A percentile compares a stretch with the other conserved stretches of the same genome.
These are phyloP conservation scores for Neohortaea acidophila DNA, from an alignment of 495 filamentous ascomycete genomes.

Conservation along the genomic window DNA sequence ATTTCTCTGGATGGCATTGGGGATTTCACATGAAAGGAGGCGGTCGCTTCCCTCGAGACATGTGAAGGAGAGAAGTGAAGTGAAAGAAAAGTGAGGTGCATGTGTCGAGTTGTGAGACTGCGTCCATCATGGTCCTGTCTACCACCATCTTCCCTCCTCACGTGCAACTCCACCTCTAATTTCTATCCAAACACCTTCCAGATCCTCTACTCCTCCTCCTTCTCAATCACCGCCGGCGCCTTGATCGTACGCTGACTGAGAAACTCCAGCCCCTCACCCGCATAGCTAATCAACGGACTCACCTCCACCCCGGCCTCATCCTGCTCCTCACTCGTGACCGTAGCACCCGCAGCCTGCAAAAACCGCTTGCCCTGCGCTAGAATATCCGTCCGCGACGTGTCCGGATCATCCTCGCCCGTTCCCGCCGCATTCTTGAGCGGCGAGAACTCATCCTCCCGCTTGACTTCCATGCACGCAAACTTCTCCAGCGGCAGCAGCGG, in stretches of 20 bases:
- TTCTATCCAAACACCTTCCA: too few species aligned
- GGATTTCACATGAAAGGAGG: too few species aligned
- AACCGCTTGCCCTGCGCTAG: constrained; percentile 76
- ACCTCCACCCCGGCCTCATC: constrained; percentile 67
- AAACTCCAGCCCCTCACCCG: constrained; percentile 76
- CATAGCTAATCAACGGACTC: constrained; percentile 87
- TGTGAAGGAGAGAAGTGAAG: too few species aligned
- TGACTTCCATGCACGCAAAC: constrained; percentile 92
- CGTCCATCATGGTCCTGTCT: too few species aligned
- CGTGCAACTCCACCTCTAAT: too few species aligned
- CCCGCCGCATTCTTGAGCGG: constrained; percentile 91
- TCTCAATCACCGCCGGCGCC: constrained; percentile 62
- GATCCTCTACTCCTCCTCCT: constrained; percentile 36
- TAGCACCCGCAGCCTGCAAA: constrained; percentile 62
- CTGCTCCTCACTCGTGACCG: constrained; percentile 53
- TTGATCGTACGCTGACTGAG: constrained; percentile 59
- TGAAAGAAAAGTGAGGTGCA: too few species aligned
- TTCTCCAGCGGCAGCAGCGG: constrained; percentile 70
- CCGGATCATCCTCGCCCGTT: constrained; percentile 82
- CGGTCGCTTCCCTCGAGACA: too few species aligned
- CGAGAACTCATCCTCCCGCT: constrained; percentile 95
- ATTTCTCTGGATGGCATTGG: too few species aligned
- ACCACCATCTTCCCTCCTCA: too few species aligned
- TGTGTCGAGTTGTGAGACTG: too few species aligned
- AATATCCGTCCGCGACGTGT: constrained; percentile 80